phyloP scores from a whole-genome alignment of 306 rosid species.

The Quercus alba region DNA sequence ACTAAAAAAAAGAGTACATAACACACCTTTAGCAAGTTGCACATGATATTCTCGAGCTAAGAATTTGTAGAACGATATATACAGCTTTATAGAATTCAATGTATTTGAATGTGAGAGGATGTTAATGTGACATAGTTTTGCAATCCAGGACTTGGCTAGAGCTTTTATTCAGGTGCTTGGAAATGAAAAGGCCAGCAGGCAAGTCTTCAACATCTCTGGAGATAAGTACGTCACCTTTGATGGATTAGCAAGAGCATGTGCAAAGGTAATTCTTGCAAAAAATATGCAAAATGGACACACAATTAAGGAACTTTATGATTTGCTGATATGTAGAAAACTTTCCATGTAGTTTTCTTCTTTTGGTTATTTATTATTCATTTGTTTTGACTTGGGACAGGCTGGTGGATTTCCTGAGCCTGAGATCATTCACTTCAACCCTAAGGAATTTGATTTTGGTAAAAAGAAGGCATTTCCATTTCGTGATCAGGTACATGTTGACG shows the following conservation, averaged over 20 bases:
- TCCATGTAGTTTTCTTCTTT: not conserved
- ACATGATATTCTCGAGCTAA: not conserved
- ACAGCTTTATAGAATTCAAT: not conserved
- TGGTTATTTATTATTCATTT: not conserved
- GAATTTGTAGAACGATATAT: not conserved
- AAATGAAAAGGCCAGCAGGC: slow-evolving; percentile 78
- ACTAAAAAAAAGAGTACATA: not conserved
- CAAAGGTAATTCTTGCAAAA: slow-evolving; percentile 52
- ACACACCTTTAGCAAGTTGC: not conserved
- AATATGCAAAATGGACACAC: not conserved
- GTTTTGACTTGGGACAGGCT: slow-evolving; percentile 47
- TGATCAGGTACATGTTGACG: slow-evolving; percentile 61
- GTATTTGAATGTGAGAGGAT: not conserved
- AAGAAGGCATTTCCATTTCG: slow-evolving; percentile 96
- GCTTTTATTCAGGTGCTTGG: slow-evolving; percentile 83
- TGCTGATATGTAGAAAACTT: not conserved
- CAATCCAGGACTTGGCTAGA: slow-evolving; percentile 76
- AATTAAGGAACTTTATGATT: not conserved
- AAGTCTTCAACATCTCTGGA: slow-evolving; percentile 94
- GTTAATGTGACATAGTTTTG: slow-evolving; percentile 19
- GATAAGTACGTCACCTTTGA: slow-evolving; percentile 90
- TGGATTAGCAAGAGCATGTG: slow-evolving; percentile 95
- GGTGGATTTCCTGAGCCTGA: slow-evolving; percentile 97
- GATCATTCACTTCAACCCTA: slow-evolving; percentile 85
- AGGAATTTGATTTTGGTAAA: slow-evolving; percentile 87